Percentiles rank a stretch among this genome's conserved stretches.
Conservation (phyloP, 441 rosid species). For the Breynia disticha region DNA sequence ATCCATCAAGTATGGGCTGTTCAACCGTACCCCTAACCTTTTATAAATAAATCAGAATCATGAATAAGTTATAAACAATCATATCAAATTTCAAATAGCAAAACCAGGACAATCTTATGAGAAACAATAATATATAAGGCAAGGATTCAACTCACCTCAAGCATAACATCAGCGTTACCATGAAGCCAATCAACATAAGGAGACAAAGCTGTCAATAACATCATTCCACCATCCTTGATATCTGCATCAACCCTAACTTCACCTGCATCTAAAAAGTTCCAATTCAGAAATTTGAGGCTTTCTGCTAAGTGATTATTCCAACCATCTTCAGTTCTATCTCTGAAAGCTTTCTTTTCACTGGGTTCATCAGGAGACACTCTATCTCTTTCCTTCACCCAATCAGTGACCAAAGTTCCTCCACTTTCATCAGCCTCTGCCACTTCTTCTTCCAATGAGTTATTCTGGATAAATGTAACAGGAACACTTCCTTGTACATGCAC, state of each 20-base stretch:
- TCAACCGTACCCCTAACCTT: constrained; percentile 98
- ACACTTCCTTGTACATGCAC: constrained; percentile 96
- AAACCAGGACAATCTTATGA: neutral
- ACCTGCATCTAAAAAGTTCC: constrained; percentile 91
- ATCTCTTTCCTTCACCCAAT: constrained; percentile 70
- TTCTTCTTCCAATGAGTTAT: constrained; percentile 51
- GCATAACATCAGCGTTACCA: constrained; percentile 93
- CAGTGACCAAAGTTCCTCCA: constrained; percentile 55
- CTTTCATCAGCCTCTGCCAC: constrained; percentile 47
- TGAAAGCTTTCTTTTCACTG: constrained; percentile 46
- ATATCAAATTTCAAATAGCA: neutral
- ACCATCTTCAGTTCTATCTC: constrained; percentile 85
- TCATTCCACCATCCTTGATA: constrained; percentile 99
- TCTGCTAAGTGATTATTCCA: constrained; percentile 90
- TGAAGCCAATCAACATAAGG: constrained; percentile 94
- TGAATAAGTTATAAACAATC: neutral
- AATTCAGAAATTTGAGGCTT: constrained; percentile 74
- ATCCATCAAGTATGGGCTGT: constrained; percentile 88
- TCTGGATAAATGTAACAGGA: constrained; percentile 71
- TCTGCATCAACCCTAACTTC: constrained; percentile 97
- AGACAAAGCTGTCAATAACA: constrained; percentile 89
- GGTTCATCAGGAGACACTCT: constrained; percentile 42
- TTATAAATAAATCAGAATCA: constrained; percentile 18
- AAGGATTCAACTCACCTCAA: constrained; percentile 51
- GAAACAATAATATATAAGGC: neutral